Base-by-base conservation (phyloP, 1,139 yeast species). In the Schizosaccharomyces versatilis region DNA sequence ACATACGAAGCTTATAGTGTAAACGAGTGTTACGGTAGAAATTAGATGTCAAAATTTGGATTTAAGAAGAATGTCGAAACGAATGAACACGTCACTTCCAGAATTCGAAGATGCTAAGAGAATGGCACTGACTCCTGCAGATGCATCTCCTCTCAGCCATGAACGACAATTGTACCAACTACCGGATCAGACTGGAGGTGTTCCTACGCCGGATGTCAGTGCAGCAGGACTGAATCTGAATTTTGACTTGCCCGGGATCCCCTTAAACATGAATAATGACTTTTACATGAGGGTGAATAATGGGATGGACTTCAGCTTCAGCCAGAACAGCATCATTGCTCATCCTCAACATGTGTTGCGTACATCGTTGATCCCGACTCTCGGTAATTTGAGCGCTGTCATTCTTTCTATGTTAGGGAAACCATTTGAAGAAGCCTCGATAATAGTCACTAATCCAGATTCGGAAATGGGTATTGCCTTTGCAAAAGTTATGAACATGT, bases 391-490 rank as follows among this genome's bases (percentile, higher is more conserved):
- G 9, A 44, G 49, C 14, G 32, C 19, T 12, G 32, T 44, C 36
- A 44, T 44, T 24, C 32, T 44, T 14, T 44, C 49, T 24, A 44
- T 44, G 9, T 36, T 44, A 19, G 49, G 49, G 14, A 44, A 44
- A 36, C 49, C 49, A 7, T 32, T 44, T 10, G 38, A 44, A 12
- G 49, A 44, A 38, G 49, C 49, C 9, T 44, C 49, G 5, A 36
- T 36, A 32, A 44, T 44, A 8, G 49, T 44, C 9, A 44, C 49
- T 3, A 44, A 44, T 24, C 49, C 49, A 7, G 49, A 32, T 3
- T 44, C 49, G 9, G 49, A 44, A 44, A 44, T 44, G 49, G 49
- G 49, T 17, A 44, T 44, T 32, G 49, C 49, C 14, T 44, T 44
- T 9, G 32, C 49, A 19, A 44, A 44, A 32, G 8, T 44, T 6